phyloP scores from a whole-genome alignment of 768 basidiomycete species.

The Mycena belliarum region DNA sequence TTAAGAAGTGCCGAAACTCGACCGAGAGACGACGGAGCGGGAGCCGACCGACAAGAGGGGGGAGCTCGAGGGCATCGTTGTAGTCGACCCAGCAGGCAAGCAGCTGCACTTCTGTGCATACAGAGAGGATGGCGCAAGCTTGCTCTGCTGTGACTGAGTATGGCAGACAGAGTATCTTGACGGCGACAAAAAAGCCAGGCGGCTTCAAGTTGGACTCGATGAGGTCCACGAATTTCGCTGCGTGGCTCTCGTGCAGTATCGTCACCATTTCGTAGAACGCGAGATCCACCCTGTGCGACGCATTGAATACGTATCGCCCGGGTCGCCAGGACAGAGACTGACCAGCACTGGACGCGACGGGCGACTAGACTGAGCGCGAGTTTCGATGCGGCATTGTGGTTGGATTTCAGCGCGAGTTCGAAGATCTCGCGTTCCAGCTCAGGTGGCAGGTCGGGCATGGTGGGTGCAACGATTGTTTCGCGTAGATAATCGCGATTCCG shows the following conservation, averaged over 20 bases:
- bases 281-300: background rate
- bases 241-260: background rate
- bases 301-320: background rate
- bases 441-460: background rate
- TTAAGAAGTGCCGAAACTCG: background rate
- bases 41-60: background rate
- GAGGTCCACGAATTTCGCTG: background rate
- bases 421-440: slow-evolving; percentile 10
- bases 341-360: background rate
- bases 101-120: background rate
- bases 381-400: background rate
- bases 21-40: background rate
- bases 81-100: background rate
- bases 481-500: too few species aligned
- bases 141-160: background rate
- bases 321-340: background rate
- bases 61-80: background rate
- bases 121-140: background rate
- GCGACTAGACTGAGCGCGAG: background rate
- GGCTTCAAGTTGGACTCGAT: background rate
- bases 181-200: background rate
- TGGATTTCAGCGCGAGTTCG: background rate
- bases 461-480: too few species aligned
- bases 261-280: background rate
- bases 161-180: background rate